phyloP scores from a whole-genome alignment of 768 basidiomycete genomes.

The Kwoniella pini region DNA sequence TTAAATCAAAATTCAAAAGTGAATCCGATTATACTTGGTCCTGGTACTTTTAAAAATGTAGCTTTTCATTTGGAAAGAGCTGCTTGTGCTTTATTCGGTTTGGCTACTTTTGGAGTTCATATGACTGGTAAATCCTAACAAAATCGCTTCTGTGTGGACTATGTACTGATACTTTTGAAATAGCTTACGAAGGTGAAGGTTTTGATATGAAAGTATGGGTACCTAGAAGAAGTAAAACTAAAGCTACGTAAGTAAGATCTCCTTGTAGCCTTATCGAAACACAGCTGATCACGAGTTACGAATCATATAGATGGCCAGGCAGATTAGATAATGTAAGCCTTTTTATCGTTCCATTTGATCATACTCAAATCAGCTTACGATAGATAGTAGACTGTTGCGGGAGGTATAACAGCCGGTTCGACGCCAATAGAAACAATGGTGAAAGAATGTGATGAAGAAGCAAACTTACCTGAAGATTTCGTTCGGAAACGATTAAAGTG shows the following conservation, averaged over 20 bases:
- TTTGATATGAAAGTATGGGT: constrained; percentile 72
- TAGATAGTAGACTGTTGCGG: constrained; percentile 60
- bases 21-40: not conserved
- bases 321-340: constrained; percentile 74
- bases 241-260: constrained; percentile 70
- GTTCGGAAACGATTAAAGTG: constrained; percentile 63
- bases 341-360: too few relatives aligned
- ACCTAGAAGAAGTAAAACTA: constrained; percentile 78
- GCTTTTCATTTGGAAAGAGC: constrained; percentile 88
- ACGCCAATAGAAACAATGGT: constrained; percentile 70
- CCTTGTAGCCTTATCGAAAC: too few relatives aligned
- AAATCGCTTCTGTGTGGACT: not conserved
- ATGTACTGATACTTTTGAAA: not conserved
- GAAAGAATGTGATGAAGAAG: constrained; percentile 94
- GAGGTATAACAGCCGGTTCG: constrained; percentile 84
- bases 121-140: constrained; percentile 60
- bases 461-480: constrained; percentile 70
- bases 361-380: too few relatives aligned
- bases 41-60: constrained; percentile 25
- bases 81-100: constrained; percentile 83
- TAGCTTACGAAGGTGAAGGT: constrained; percentile 52
- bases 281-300: not conserved
- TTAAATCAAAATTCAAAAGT: not conserved
- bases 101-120: constrained; percentile 90
- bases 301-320: constrained; percentile 68